These are phyloP conservation scores for Crithidia thermophila DNA, from an alignment of 208 protist genomes.

Conservation along the genomic window DNA sequence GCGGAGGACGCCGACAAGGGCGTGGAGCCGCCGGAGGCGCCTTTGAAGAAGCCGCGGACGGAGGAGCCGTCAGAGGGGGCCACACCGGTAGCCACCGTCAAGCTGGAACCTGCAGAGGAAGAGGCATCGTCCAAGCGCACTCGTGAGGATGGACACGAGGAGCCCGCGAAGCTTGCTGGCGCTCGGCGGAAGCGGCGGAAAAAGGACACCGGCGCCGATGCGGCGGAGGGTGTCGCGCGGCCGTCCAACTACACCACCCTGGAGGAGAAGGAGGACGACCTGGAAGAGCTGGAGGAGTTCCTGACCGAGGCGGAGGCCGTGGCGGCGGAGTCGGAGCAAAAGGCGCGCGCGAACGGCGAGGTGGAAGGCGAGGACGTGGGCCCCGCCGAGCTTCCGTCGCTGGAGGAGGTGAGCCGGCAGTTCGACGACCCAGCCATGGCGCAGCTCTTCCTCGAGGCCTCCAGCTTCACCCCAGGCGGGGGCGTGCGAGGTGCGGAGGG, in stretches of 20 bases:
- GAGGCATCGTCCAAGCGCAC: not conserved
- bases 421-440: conserved; percentile 84
- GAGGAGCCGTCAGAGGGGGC: not conserved
- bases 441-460: conserved; percentile 81
- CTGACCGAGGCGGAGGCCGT: conserved; percentile 6
- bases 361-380: conserved; percentile 6
- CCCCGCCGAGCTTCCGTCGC: conserved; percentile 61
- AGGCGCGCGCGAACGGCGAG: not conserved
- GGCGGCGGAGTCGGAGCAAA: not conserved
- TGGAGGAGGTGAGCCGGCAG: conserved; percentile 82
- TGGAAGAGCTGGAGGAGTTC: conserved; percentile 59
- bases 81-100: not conserved
- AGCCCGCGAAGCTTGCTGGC: not conserved
- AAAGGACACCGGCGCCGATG: not conserved
- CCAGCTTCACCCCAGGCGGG: conserved; percentile 42
- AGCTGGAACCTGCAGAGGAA: not conserved
- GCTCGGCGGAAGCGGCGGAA: conserved; percentile 8
- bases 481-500: conserved; percentile 19
- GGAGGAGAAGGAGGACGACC: conserved; percentile 47
- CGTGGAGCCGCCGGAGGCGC: not conserved
- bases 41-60: not conserved
- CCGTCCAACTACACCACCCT: conserved; percentile 31
- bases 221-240: not conserved
- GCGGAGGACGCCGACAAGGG: conserved; percentile 13
- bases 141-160: conserved; percentile 6